Percentiles rank a stretch among this genome's conserved stretches.
phyloP scores from a whole-genome alignment of 768 basidiomycete genomes.

The Suillus plorans region DNA sequence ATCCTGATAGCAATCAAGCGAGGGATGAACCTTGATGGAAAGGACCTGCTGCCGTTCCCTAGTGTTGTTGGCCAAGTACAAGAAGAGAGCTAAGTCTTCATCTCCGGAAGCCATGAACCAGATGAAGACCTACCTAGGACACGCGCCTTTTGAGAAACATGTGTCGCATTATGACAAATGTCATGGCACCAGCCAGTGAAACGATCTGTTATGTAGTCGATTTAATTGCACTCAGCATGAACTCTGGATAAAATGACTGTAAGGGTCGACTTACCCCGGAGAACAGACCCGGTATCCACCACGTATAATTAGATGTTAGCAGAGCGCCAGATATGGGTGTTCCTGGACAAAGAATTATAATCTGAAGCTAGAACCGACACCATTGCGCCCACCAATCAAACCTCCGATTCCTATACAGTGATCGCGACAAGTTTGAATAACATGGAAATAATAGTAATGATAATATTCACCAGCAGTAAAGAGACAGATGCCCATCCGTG shows the following conservation, averaged over 20 bases:
- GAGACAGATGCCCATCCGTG: conserved; percentile 49
- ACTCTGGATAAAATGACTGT: not conserved
- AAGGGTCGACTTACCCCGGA: conserved; percentile 34
- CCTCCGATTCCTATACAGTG: conserved; percentile 20
- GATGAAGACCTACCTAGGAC: not conserved
- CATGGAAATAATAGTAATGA: not conserved
- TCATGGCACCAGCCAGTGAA: not conserved
- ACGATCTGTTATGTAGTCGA: not conserved
- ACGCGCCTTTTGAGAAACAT: not conserved
- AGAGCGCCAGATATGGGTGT: conserved; percentile 59
- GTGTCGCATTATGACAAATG: not conserved
- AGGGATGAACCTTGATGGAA: too few species aligned
- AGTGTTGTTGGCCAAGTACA: not conserved
- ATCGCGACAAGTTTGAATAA: not conserved
- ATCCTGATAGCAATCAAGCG: not conserved
- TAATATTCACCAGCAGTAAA: conserved; percentile 36
- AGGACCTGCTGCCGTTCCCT: not conserved
- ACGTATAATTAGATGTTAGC: conserved; percentile 46
- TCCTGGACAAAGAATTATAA: conserved; percentile 34
- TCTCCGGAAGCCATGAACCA: not conserved
- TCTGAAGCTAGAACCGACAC: not conserved
- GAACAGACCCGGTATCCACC: conserved; percentile 60
- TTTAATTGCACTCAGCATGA: not conserved
- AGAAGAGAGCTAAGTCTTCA: not conserved
- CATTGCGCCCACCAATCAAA: conserved; percentile 18